These are phyloP conservation scores for Plasmodium malariae DNA, from an alignment of 169 alveolate species.

Conservation along the genomic window DNA sequence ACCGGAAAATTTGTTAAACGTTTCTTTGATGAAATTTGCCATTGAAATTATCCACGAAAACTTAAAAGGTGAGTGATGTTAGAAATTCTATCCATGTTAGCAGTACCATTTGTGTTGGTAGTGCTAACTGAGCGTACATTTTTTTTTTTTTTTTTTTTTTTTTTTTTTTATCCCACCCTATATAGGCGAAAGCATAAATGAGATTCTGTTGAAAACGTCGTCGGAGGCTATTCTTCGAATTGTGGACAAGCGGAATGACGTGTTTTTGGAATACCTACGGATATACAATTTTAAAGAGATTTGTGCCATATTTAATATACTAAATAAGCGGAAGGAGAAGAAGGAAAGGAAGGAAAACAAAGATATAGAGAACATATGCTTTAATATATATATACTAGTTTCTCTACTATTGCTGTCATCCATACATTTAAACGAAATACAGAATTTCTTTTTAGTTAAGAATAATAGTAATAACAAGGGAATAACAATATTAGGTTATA, in stretches of 20 bases:
- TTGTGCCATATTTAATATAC: slow-evolving; percentile 22
- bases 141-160: background rate
- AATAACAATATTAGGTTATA: slow-evolving; percentile 26
- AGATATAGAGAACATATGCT: slow-evolving; percentile 11
- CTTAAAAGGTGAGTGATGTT: slow-evolving; percentile 21
- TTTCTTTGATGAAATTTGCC: slow-evolving; percentile 49
- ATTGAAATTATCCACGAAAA: slow-evolving; percentile 46
- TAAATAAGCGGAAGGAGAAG: slow-evolving; percentile 29
- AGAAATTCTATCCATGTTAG: no score
- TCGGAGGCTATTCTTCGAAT: slow-evolving; percentile 53
- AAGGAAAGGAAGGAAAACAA: slow-evolving; percentile 5
- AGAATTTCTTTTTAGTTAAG: slow-evolving; percentile 39
- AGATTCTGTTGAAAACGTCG: slow-evolving; percentile 39
- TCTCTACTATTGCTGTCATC: slow-evolving; percentile 51
- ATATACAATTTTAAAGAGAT: slow-evolving; percentile 40
- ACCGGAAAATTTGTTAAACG: slow-evolving; percentile 38
- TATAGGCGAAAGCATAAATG: slow-evolving; percentile 42
- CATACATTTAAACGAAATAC: slow-evolving; percentile 46
- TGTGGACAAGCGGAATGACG: slow-evolving; percentile 48
- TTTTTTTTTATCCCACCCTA: background rate
- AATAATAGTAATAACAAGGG: slow-evolving; percentile 35
- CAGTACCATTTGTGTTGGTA: no score
- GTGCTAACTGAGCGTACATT: no score
- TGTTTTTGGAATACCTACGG: slow-evolving; percentile 38
- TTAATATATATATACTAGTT: slow-evolving; percentile 30